phyloP scores from a whole-genome alignment of 495 filamentous ascomycete genomes.

The Talaromyces ruber region DNA sequence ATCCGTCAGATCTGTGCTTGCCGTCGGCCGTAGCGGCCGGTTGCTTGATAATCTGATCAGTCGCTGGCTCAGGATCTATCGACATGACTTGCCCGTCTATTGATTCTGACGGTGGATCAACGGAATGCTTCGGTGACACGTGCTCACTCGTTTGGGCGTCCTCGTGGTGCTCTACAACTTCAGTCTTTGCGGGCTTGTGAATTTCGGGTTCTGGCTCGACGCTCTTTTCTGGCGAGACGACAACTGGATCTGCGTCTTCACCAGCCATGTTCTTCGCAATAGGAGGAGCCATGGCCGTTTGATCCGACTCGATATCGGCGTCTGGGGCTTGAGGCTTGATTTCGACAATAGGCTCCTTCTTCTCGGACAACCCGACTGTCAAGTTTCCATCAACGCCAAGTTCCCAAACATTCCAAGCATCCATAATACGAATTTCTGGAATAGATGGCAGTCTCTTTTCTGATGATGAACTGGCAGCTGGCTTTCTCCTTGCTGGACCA shows the following conservation, averaged over 20 bases:
- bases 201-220: slow-evolving; percentile 4
- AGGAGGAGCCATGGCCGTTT: slow-evolving; percentile 20
- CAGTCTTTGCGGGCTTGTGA: not conserved
- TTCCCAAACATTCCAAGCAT: slow-evolving; percentile 44
- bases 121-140: slow-evolving; percentile 1
- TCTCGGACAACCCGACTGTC: slow-evolving; percentile 24
- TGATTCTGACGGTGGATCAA: not conserved
- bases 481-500: slow-evolving; percentile 75
- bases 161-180: not conserved
- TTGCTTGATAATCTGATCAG: slow-evolving; percentile 17
- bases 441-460: slow-evolving; percentile 24
- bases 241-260: slow-evolving; percentile 35
- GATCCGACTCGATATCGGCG: slow-evolving; percentile 15
- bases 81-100: not conserved
- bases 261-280: slow-evolving; percentile 50
- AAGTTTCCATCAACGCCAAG: slow-evolving; percentile 36
- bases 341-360: slow-evolving; percentile 7
- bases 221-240: slow-evolving; percentile 2
- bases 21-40: slow-evolving; percentile 22
- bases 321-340: slow-evolving; percentile 18
- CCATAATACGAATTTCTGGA: slow-evolving; percentile 37
- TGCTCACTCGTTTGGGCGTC: slow-evolving; percentile 2
- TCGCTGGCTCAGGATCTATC: slow-evolving; percentile 3
- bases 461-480: slow-evolving; percentile 29
- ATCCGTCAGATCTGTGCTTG: slow-evolving; percentile 23